A percentile compares a stretch with the other conserved stretches of the same genome.
phyloP scores from a whole-genome alignment of 176 grass and related monocot genomes.

The Cenchrus americanus region DNA sequence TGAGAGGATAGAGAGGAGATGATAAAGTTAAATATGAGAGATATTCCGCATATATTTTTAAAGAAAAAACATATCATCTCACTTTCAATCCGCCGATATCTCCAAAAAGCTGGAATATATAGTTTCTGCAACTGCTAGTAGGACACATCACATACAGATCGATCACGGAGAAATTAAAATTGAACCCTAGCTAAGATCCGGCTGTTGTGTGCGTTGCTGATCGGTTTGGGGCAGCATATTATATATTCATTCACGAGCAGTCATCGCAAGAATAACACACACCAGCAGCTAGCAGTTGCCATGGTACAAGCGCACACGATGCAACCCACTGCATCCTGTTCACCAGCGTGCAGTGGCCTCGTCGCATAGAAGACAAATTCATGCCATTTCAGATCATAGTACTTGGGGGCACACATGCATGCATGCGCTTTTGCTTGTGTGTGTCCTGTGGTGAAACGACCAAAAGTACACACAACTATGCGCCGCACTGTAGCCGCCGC shows the following conservation, averaged over 20 bases:
- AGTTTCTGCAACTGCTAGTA: neutral
- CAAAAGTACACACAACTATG: constrained; percentile 42
- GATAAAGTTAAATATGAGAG: constrained; percentile 21
- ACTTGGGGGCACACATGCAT: constrained; percentile 28
- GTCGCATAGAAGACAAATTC: constrained; percentile 9
- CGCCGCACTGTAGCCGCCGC: constrained; percentile 29
- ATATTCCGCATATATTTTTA: neutral
- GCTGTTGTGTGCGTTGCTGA: neutral
- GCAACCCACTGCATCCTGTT: neutral
- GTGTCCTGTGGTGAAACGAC: constrained; percentile 33
- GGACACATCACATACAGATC: neutral
- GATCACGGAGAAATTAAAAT: neutral
- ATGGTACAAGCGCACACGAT: neutral
- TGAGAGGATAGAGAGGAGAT: neutral
- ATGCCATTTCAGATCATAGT: constrained; percentile 36
- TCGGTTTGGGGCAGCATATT: neutral
- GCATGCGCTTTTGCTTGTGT: neutral
- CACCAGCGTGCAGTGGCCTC: neutral
- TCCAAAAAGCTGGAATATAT: neutral
- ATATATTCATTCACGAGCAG: neutral
- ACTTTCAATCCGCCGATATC: constrained; percentile 11
- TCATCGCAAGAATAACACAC: neutral
- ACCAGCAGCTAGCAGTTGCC: neutral
- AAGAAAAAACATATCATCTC: neutral
- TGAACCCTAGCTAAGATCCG: neutral